phyloP scores from a whole-genome alignment of 2,329 filamentous ascomycete genomes.

The Pseudocercospora fuligena region DNA sequence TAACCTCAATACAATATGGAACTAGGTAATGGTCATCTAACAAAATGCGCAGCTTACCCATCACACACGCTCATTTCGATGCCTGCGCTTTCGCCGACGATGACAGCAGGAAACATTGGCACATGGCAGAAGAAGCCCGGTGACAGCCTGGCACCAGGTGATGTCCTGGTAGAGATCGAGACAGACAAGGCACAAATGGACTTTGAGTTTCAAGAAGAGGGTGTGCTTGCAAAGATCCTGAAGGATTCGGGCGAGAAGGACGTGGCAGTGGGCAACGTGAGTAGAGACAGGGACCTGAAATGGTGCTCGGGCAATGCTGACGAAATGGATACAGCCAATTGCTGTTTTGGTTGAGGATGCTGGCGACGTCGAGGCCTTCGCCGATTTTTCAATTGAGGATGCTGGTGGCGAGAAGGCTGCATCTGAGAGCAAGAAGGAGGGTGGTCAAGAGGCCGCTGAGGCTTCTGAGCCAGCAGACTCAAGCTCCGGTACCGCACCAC shows the following conservation, averaged over 20 bases:
- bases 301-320: constrained; percentile 25
- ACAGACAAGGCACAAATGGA: constrained; percentile 99
- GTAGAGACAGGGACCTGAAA: constrained; percentile 46
- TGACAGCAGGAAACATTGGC: constrained; percentile 96
- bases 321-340: constrained; percentile 71
- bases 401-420: constrained; percentile 81
- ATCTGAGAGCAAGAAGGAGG: constrained; percentile 65
- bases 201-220: constrained; percentile 99
- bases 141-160: constrained; percentile 83
- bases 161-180: constrained; percentile 83
- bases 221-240: constrained; percentile 90
- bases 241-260: constrained; percentile 95
- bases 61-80: constrained; percentile 95
- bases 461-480: constrained; percentile 64
- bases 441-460: constrained; percentile 63
- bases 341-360: constrained; percentile 93
- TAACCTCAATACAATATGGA: constrained; percentile 14
- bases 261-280: constrained; percentile 88
- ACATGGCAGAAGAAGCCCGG: constrained; percentile 97
- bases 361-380: constrained; percentile 83
- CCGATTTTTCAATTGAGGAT: constrained; percentile 84
- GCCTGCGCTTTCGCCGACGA: constrained; percentile 96
- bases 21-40: constrained; percentile 38
- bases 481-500: constrained; percentile 60
- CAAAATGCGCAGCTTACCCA: constrained; percentile 75